phyloP scores from a whole-genome alignment of 2,329 filamentous ascomycete genomes.

The Pseudogymnoascus sp. region DNA sequence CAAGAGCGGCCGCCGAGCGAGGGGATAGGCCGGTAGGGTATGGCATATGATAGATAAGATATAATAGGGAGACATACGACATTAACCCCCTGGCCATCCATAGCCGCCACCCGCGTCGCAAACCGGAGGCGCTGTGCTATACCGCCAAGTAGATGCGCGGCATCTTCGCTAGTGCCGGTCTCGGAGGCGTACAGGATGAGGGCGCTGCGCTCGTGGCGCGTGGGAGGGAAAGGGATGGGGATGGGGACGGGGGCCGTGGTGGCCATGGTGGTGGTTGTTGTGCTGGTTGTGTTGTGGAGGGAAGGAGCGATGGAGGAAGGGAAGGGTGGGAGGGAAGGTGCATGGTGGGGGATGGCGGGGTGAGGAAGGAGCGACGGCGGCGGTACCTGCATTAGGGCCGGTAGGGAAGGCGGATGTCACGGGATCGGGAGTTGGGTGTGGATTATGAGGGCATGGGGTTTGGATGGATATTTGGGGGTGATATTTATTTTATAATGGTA shows the following conservation, averaged over 20 bases:
- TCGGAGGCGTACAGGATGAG: conserved; percentile 89
- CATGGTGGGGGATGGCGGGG: not conserved
- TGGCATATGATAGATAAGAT: not conserved
- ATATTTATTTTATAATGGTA: not conserved
- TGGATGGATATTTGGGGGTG: not conserved
- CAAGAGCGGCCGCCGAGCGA: not conserved
- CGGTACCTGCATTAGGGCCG: not conserved
- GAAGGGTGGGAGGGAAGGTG: not conserved
- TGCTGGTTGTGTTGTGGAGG: not conserved
- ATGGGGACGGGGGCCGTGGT: not conserved
- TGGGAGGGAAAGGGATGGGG: not conserved
- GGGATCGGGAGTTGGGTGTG: not conserved
- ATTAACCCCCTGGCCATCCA: conserved; percentile 58
- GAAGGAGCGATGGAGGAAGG: not conserved
- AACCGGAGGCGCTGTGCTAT: conserved; percentile 73
- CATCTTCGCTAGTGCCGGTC: conserved; percentile 87
- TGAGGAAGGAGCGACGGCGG: not conserved
- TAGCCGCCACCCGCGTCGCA: conserved; percentile 61
- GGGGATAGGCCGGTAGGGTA: not conserved
- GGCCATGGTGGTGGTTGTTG: not conserved
- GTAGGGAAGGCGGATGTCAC: not conserved
- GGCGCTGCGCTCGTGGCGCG: conserved; percentile 36
- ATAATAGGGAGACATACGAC: conserved; percentile 49
- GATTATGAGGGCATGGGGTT: not conserved
- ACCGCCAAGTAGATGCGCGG: conserved; percentile 74